These are phyloP conservation scores for Podospora sp. DNA, from an alignment of 495 filamentous ascomycete genomes.

Conservation along the genomic window DNA sequence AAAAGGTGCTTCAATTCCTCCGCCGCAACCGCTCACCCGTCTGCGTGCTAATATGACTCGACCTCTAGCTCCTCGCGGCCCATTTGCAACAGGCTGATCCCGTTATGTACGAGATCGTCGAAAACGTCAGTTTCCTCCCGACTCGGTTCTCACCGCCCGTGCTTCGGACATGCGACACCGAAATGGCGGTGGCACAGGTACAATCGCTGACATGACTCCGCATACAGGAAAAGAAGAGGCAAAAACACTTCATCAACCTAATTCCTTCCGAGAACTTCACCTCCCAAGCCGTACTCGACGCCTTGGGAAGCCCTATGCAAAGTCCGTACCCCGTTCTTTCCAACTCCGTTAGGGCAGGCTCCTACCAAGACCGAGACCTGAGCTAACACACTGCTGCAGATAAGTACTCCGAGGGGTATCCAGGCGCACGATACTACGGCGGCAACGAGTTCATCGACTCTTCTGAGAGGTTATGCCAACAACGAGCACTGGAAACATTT, in stretches of 20 bases:
- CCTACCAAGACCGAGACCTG: neutral
- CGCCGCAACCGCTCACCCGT: neutral
- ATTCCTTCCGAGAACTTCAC: conserved; percentile 99
- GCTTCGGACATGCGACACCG: neutral
- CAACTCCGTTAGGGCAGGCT: neutral
- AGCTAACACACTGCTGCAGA: conserved; percentile 54
- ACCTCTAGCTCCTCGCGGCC: conserved; percentile 71
- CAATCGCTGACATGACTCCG: conserved; percentile 16
- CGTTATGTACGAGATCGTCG: conserved; percentile 79
- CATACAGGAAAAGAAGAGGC: conserved; percentile 85
- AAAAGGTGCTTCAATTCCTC: conserved; percentile 52
- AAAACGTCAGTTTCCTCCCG: conserved; percentile 65
- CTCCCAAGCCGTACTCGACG: conserved; percentile 94
- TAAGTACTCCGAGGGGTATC: conserved; percentile 98
- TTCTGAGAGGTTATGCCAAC: conserved; percentile 85
- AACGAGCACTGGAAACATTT: conserved; percentile 85
- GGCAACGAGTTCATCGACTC: conserved; percentile 96
- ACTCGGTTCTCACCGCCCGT: neutral
- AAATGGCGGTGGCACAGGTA: neutral
- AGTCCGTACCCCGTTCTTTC: conserved; percentile 58
- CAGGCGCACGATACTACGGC: conserved; percentile 94
- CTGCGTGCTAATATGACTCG: conserved; percentile 19
- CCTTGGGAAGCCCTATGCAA: conserved; percentile 97
- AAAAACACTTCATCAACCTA: conserved; percentile 97
- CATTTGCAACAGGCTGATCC: conserved; percentile 85